Base-by-base conservation (phyloP, 495 filamentous ascomycete species). In the Saxophila tyrrhenica region DNA sequence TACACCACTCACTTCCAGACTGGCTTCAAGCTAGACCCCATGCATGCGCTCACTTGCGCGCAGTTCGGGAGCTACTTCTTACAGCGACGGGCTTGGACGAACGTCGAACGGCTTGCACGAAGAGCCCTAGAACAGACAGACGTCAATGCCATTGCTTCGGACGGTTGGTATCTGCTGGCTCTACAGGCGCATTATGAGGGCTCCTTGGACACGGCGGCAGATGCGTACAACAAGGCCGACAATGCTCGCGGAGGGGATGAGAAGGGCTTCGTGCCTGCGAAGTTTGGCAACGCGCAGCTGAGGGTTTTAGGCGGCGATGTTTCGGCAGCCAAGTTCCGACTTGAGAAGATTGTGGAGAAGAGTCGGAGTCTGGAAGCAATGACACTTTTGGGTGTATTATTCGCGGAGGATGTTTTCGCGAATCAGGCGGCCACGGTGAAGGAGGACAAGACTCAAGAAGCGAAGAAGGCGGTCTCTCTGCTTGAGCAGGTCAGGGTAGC, bases 51-150 rank as follows among this genome's bases (percentile, higher is more conserved):
- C 64, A 89, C 89, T 13, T 95, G 89, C 61, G 81, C 87, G 22
- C 84, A 89, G 2, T 95, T 97, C 65, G 87, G 87, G 46, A 73
- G 79, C 50, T 95, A 92, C 69, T 95, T 95, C 71, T 73, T 95
- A 17, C 78, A 85, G 1, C 76, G 83, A 55, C 92, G 86, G 65
- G 75, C 76, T 2, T 83, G 87, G 64, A 59, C 77, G 1, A 85
- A 84, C 46, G 91, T 92, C 10, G 91, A 98, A 56, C 77, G 77
- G 11, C 77, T 97, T 9, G 87, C 92, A 24, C 84, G 90, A 65
- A 92, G 91, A 67, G 89, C 94, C 1, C 95, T 97, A 57, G 86
- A 95, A 63, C 80, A 86, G 55, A 96, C 91, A 1, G 92, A 98
- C 65, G 89, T 96, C 57, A 90, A 94, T 67, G 84, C 87, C 13